Base-by-base conservation (phyloP, 345 rosid species). In the Clarkia xantiana region DNA sequence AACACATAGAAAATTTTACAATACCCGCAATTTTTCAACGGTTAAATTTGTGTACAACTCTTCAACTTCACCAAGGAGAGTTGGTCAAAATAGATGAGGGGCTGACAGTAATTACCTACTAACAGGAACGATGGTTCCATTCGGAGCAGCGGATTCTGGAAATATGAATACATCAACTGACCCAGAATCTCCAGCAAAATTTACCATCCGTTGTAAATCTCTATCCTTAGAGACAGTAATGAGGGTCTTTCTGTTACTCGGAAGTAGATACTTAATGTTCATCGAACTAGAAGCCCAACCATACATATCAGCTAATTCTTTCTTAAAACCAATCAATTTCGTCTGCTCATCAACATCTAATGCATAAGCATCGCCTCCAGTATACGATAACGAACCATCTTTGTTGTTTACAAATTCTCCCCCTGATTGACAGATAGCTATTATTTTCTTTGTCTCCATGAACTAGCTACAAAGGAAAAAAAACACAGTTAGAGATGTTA, bases 371-470 rank as follows among this genome's bases (percentile, higher is more conserved):
- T 81, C 91, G 9, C 94, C 97, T 9, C 94, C 94, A 38, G 52
- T 68, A 47, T 79, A 84, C 0, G 82, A 72, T 60, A 88, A 62
- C 0, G 79, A 65, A 16, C 94, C 94, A 43, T 84, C 91, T 64
- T 67, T 68, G 40, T 64, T 56, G 2, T 80, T 54, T 38, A 79
- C 75, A 64, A 87, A 87, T 56, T 79, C 87, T 12, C 94, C 96
- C 22, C 94, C 91, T 0, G 96, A 81, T 52, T 84, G 94, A 65
- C 94, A 88, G 59, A 88, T 88, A n/a, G 94, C 96, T 70, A 87
- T 83, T 47, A 87, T 59, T 71, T 81, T 87, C 67, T 78, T 80
- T 23, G 76, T 57, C 53, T 84, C 77, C 97, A 84, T 87, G 51
- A 55, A 76, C 79, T 18, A 29, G 10, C 9, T 29, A 29, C 36